Base-by-base conservation (phyloP, 2,329 filamentous ascomycete genomes). In the Pseudogymnoascus verrucosus region DNA sequence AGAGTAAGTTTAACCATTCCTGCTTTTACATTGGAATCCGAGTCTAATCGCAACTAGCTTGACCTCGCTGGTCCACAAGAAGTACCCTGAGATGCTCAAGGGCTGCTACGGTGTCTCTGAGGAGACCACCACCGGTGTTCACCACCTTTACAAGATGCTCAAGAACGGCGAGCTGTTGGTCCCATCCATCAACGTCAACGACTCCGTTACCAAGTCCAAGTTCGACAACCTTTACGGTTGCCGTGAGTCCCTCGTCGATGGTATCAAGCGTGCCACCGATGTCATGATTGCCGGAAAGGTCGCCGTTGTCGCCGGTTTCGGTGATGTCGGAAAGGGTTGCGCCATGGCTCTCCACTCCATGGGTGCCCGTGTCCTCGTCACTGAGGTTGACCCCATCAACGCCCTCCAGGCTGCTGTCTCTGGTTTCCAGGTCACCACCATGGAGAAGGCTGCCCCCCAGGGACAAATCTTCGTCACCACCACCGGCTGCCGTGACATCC, bases 201-300 rank as follows among this genome's bases (percentile, higher is more conserved):
- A 99, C 88, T 93, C 90, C 65, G 93, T 99, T 77, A 99, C 95
- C 80, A 99, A 98, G 89, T 96, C 92, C 82, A 99, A 99, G 87
- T 99, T 99, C 79, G 95, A 98, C 87, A 99, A 99, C 89, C 83
- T 98, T 70, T 99, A 98, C 87, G 93, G 95, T 76, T 98, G 95
- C 91, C 89, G 92, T 78, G 95, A 98, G 84, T 97, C 93, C 69
- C 89, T 99, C 74, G 88, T 99, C 75, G 95, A 99, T 79, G 95
- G 95, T 79, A 98, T 99, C 88, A 99, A 98, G 90, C 93, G 93
- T 83, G 93, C 95, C 74, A 99, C 95, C 79, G 93, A 99, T 84
- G 95, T 98, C 80, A 99, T 99, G 95, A 93, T 98, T 84, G 95
- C 95, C 76, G 95, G 95, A 79, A 98, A 99, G 89, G 87, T 97